Evolutionary conservation across 495 filamentous ascomycete species (phyloP).

Genomic region (Xylaria castorea): DNA sequence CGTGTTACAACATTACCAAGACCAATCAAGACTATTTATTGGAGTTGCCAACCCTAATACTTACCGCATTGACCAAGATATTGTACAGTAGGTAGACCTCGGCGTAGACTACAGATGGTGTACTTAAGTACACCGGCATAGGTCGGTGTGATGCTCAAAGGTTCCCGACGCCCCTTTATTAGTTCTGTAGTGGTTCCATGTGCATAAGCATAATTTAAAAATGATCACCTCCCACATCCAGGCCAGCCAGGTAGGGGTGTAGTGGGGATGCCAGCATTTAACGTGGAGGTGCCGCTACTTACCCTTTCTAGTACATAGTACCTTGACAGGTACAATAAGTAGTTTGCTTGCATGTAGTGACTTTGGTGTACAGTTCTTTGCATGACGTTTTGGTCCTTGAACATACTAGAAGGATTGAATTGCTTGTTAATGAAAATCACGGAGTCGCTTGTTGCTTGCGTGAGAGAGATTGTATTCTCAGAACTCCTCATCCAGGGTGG

Average conservation of each 20-base stretch:
- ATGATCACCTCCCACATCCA: conserved; percentile 8
- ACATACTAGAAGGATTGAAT: background rate
- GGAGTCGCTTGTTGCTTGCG: background rate
- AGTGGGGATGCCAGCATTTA: background rate
- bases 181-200: background rate
- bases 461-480: background rate
- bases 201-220: conserved; percentile 21
- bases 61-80: background rate
- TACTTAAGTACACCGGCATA: background rate
- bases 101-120: too few species aligned
- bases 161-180: background rate
- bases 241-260: background rate
- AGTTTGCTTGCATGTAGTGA: background rate
- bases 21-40: background rate
- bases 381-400: background rate
- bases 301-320: background rate
- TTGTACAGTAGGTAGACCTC: background rate
- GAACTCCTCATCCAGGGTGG: background rate
- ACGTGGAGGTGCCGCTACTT: conserved; percentile 1
- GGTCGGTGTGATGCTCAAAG: background rate
- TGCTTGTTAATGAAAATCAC: background rate
- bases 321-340: background rate
- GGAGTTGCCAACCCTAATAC: background rate
- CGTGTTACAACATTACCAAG: background rate
- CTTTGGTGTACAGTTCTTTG: background rate